Conservation (phyloP, 169 alveolate genomes). For the Eimeria falciformis region DNA sequence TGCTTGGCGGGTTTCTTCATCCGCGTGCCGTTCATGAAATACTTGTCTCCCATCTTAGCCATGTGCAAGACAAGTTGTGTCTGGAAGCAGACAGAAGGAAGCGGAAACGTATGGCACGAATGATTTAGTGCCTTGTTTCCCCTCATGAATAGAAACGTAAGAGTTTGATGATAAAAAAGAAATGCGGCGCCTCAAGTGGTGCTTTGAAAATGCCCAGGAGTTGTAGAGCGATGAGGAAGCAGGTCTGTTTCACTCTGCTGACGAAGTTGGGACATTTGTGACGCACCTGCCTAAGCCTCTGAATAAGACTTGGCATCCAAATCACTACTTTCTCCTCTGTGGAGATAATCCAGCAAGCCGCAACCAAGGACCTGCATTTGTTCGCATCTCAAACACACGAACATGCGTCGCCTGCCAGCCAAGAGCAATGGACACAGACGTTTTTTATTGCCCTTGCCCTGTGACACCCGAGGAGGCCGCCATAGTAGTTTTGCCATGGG, state of each 20-base stretch:
- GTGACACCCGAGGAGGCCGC: background rate
- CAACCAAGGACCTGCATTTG: slow-evolving; percentile 60
- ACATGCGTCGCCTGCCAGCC: too few relatives aligned
- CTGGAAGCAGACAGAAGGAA: background rate
- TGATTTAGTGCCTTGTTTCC: too few relatives aligned
- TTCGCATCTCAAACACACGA: background rate
- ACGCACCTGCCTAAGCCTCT: slow-evolving; percentile 73
- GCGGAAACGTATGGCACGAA: background rate
- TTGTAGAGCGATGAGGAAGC: too few relatives aligned
- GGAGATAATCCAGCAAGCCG: slow-evolving; percentile 76
- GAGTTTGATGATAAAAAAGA: background rate
- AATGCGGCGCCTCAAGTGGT: too few relatives aligned
- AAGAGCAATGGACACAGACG: too few relatives aligned
- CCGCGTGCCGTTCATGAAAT: background rate
- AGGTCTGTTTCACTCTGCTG: background rate
- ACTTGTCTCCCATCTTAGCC: slow-evolving; percentile 37
- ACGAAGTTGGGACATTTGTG: background rate
- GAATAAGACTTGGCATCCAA: slow-evolving; percentile 78
- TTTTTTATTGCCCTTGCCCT: too few relatives aligned
- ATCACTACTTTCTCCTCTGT: slow-evolving; percentile 68
- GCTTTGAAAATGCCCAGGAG: too few relatives aligned
- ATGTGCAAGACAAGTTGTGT: slow-evolving; percentile 49
- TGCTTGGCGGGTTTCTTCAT: slow-evolving; percentile 8
- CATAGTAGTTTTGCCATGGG: background rate
- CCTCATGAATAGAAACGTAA: background rate